Evolutionary conservation across 768 basidiomycete species (phyloP), one percentile per base, ranked within the genome.

Genomic region (Cytidiella melzeri): DNA sequence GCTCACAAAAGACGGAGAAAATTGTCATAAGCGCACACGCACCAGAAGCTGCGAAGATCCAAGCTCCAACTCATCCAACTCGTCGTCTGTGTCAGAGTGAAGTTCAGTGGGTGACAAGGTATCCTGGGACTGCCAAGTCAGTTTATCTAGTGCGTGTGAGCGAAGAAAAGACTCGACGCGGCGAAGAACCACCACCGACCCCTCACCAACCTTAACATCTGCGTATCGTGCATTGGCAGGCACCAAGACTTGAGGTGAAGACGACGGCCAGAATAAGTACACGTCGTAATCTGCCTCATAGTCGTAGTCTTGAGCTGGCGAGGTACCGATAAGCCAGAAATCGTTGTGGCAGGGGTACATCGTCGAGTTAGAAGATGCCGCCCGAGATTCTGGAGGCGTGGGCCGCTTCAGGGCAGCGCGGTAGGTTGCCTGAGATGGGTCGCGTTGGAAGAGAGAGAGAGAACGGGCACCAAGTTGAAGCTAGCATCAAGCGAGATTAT

Each of bases 211-310:
- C 7, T 24, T 5, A 4, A 25, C 40, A 11, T 41, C 40, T 18
- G n/a, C 7, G 18, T 18, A 41, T 7, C 19, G 9, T 7, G n/a
- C 7, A 18, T 23, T 7, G 21, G 42, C 49, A 19, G 41, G 42
- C 28, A 50, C 23, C 42, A 44, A 20, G 18, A 26, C 34, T 12
- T 26, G 15, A 15, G 49, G 28, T 10, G 41, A 37, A 13, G 49
- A 43, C 21, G 49, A 50, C 13, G 49, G 49, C 49, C 49, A 50
- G 34, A 43, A 50, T 4, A 44, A 21, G n/a, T 44, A 50, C 12
- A 50, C 49, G 30, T 50, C 49, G 42, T 50, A 50, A 2, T 50
- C 49, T 2, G 43, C 43, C 13, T 24, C 42, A 20, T 34, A 34
- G 30, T 15, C 30, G 30, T 34, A 34, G 30, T 34, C 30, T 34